Percentiles rank a stretch among this genome's conserved stretches.
These are phyloP conservation scores for Tuber umbilicatum DNA, from an alignment of 495 filamentous ascomycete genomes.

Conservation along the genomic window DNA sequence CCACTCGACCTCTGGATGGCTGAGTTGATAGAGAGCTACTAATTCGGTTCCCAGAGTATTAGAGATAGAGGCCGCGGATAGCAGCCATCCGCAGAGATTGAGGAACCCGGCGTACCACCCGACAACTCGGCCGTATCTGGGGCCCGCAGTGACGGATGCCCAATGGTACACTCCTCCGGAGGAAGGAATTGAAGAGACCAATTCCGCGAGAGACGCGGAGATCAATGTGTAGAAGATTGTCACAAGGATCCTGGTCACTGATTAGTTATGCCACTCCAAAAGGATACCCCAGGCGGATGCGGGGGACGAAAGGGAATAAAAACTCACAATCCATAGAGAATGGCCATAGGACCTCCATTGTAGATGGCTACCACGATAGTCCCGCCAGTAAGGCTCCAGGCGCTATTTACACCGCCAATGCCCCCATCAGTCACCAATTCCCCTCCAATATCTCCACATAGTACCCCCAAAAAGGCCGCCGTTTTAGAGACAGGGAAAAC, in stretches of 20 bases:
- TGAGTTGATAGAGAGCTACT: conserved; percentile 64
- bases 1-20: conserved; percentile 57
- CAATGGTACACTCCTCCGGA: conserved; percentile 82
- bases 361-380: conserved; percentile 46
- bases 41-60: conserved; percentile 62
- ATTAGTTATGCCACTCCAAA: not conserved
- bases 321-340: conserved; percentile 50
- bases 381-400: conserved; percentile 47
- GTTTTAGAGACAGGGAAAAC: not conserved
- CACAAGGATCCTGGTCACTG: conserved; percentile 41
- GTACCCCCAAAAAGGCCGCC: not conserved
- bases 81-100: conserved; percentile 70
- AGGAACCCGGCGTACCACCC: conserved; percentile 76
- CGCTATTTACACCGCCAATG: conserved; percentile 31
- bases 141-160: conserved; percentile 68
- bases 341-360: conserved; percentile 51
- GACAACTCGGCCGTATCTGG: conserved; percentile 58
- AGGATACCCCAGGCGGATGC: not conserved
- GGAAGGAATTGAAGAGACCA: conserved; percentile 72
- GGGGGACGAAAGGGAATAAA: not conserved
- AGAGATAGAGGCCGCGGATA: conserved; percentile 60
- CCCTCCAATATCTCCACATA: not conserved
- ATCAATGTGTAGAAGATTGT: conserved; percentile 52
- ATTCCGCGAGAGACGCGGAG: conserved; percentile 58
- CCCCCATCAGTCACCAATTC: conserved; percentile 5